Conservation (phyloP, 345 rosid genomes). For the Salix arbutifolia region DNA sequence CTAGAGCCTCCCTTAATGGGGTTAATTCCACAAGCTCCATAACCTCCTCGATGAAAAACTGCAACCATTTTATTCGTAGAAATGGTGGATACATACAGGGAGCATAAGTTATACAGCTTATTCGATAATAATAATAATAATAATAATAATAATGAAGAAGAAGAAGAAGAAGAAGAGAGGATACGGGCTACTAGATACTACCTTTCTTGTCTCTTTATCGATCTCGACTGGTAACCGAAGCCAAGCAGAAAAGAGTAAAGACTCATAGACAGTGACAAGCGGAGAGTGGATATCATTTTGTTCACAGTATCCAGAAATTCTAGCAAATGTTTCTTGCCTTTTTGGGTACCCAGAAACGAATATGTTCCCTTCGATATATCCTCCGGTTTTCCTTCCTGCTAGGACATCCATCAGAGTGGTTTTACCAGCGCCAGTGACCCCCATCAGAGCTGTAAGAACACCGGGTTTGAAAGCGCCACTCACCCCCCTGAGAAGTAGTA, state of each 20-base stretch:
- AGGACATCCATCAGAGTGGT: conserved; percentile 85
- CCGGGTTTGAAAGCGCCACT: conserved; percentile 83
- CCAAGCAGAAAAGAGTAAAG: conserved; percentile 73
- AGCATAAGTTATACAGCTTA: too few species aligned
- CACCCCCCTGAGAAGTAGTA: conserved; percentile 63
- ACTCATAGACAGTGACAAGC: conserved; percentile 66
- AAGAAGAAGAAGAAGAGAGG: too few species aligned
- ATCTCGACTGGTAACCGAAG: conserved; percentile 56
- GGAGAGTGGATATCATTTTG: conserved; percentile 80
- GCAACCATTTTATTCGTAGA: neutral
- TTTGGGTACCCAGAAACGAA: conserved; percentile 68
- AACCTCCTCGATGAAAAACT: conserved; percentile 56
- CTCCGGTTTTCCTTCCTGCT: conserved; percentile 85
- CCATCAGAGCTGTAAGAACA: conserved; percentile 78
- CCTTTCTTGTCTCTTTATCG: conserved; percentile 48
- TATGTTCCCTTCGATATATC: conserved; percentile 64
- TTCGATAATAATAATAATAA: too few species aligned
- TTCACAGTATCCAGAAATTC: conserved; percentile 75
- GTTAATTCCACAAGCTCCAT: conserved; percentile 84
- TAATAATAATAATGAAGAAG: too few species aligned
- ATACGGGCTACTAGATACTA: conserved; percentile 3
- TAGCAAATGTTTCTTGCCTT: conserved; percentile 77
- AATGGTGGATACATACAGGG: neutral
- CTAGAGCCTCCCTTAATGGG: conserved; percentile 52
- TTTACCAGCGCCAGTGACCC: conserved; percentile 77